Evolutionary conservation across 768 basidiomycete species (phyloP).

Genomic region (Auricularia auricula-judae): DNA sequence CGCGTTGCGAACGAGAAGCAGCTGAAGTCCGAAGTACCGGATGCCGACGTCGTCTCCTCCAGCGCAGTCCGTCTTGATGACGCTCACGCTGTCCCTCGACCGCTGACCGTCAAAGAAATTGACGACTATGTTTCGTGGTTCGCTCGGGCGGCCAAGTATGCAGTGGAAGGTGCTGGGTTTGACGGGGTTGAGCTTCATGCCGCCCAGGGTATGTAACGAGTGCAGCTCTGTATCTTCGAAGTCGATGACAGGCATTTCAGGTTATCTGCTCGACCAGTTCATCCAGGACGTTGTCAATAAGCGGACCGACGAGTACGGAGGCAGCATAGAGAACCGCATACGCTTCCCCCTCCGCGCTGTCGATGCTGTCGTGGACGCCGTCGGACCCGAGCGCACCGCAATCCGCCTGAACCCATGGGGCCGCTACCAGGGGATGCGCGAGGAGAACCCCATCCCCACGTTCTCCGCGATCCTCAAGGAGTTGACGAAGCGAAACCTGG

Average conservation of each 20-base stretch:
- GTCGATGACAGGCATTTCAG: conserved; percentile 11
- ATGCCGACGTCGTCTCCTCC: background rate
- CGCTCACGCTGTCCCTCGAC: background rate
- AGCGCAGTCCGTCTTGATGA: background rate
- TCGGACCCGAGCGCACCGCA: conserved; percentile 42
- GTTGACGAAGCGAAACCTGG: conserved; percentile 15
- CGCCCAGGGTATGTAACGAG: conserved; percentile 7
- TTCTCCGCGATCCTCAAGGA: conserved; percentile 10
- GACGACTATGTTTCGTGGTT: conserved; percentile 19
- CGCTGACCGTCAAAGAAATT: conserved; percentile 20
- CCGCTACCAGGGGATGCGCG: background rate
- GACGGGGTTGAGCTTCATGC: conserved; percentile 31
- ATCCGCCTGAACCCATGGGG: conserved; percentile 41
- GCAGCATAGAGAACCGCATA: conserved; percentile 47
- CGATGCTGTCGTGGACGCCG: conserved; percentile 35
- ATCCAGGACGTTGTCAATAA: conserved; percentile 42
- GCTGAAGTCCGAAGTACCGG: background rate
- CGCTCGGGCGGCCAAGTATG: conserved; percentile 23
- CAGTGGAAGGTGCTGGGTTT: conserved; percentile 31
- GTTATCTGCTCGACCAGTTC: conserved; percentile 51
- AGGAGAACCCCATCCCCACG: background rate
- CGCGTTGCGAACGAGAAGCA: conserved; percentile 22
- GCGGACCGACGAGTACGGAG: conserved; percentile 58
- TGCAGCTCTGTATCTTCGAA: background rate
- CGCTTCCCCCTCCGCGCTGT: conserved; percentile 47